Percentiles rank a stretch among this genome's conserved stretches.
Evolutionary conservation across 306 rosid genomes (phyloP).

Genomic region (Trifolium subterraneum): DNA sequence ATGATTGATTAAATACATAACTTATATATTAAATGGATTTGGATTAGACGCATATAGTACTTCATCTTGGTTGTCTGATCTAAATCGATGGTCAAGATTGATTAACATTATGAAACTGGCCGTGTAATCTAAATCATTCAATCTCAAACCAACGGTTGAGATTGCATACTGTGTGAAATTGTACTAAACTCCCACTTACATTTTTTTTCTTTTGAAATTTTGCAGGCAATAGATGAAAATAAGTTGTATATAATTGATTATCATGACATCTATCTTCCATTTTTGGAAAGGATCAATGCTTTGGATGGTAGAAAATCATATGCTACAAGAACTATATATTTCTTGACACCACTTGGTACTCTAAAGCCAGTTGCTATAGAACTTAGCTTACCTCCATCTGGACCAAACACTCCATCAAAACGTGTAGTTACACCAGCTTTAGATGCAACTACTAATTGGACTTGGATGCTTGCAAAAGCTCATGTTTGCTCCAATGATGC

Average conservation of each 20-base stretch:
- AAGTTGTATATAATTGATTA: conserved; percentile 78
- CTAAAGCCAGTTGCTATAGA: conserved; percentile 92
- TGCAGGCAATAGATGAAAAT: conserved; percentile 72
- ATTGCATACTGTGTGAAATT: too few relatives aligned
- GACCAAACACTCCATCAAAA: conserved; percentile 64
- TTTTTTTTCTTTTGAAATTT: not conserved
- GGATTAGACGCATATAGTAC: too few relatives aligned
- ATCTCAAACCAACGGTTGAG: too few relatives aligned
- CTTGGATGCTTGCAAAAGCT: conserved; percentile 94
- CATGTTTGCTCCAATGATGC: conserved; percentile 90
- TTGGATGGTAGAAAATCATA: conserved; percentile 90
- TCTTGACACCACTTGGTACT: conserved; percentile 67
- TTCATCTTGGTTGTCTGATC: too few relatives aligned
- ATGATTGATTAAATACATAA: too few relatives aligned
- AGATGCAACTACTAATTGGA: conserved; percentile 86
- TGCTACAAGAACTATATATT: conserved; percentile 81
- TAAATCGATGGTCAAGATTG: too few relatives aligned
- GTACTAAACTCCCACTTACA: not conserved
- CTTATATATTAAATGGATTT: too few relatives aligned
- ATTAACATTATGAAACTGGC: too few relatives aligned
- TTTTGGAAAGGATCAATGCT: conserved; percentile 77
- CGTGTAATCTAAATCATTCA: too few relatives aligned
- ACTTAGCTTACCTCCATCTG: conserved; percentile 76
- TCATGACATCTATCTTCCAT: conserved; percentile 89
- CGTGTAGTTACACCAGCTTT: conserved; percentile 71